Evolutionary conservation across 139 green algal genomes (phyloP).

Genomic region (Yamagishiella unicocca): DNA sequence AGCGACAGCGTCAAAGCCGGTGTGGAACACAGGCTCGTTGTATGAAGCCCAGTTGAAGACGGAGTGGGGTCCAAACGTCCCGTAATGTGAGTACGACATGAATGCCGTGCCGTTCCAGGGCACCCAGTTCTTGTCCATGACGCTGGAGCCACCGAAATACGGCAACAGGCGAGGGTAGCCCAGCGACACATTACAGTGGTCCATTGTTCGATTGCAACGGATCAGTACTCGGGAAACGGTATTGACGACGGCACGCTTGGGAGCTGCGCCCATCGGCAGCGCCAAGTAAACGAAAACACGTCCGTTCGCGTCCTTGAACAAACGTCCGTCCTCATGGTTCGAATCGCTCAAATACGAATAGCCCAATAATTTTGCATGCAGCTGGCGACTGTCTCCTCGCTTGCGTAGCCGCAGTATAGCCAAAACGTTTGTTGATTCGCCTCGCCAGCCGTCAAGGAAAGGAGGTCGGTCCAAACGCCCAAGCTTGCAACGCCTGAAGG

Average conservation of each 20-base stretch:
- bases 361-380: conserved; percentile 4
- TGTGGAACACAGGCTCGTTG: conserved; percentile 17
- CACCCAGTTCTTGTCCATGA: conserved; percentile 45
- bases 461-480: not conserved
- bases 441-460: conserved; percentile 28
- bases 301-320: conserved; percentile 30
- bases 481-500: not conserved
- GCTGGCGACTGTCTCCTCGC: not conserved
- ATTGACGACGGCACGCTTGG: conserved; percentile 21
- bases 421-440: not conserved
- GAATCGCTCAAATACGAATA: not conserved
- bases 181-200: conserved; percentile 9
- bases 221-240: conserved; percentile 4
- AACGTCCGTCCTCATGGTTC: conserved; percentile 14
- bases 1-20: not conserved
- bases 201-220: not conserved
- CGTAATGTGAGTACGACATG: conserved; percentile 24
- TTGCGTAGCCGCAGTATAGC: not conserved
- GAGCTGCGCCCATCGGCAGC: not conserved
- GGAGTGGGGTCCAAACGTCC: conserved; percentile 11
- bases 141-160: not conserved
- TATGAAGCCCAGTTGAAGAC: conserved; percentile 20
- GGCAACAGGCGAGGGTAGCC: not conserved
- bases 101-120: conserved; percentile 26
- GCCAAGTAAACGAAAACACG: conserved; percentile 14